phyloP scores from a whole-genome alignment of 2,329 filamentous ascomycete species.

The Escovopsis sp. region DNA sequence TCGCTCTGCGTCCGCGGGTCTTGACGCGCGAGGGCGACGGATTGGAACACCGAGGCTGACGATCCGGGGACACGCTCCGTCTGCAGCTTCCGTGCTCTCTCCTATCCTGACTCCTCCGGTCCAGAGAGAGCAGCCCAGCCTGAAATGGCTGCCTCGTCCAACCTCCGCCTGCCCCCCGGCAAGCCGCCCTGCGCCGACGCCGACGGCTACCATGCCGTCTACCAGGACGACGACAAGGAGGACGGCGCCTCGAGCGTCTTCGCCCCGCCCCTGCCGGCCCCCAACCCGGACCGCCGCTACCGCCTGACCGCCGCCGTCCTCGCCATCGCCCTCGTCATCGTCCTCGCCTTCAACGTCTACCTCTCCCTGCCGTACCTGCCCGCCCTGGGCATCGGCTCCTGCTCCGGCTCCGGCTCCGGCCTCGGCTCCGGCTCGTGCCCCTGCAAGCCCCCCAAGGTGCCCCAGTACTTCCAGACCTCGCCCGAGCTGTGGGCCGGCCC shows the following conservation, averaged over 20 bases:
- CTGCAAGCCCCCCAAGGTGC: constrained; percentile 27
- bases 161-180: neutral
- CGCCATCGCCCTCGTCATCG: constrained; percentile 20
- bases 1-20: too few relatives aligned
- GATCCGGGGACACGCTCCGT: too few relatives aligned
- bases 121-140: too few relatives aligned
- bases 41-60: too few relatives aligned
- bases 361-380: constrained; percentile 20
- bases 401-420: constrained; percentile 2
- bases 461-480: constrained; percentile 49
- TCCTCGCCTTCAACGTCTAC: constrained; percentile 23
- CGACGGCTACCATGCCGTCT: constrained; percentile 19
- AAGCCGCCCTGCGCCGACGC: neutral
- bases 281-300: constrained; percentile 14
- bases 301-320: constrained; percentile 18
- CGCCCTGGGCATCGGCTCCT: constrained; percentile 5
- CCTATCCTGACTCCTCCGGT: too few relatives aligned
- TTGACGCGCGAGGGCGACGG: too few relatives aligned
- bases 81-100: too few relatives aligned
- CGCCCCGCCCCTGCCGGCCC: constrained; percentile 6
- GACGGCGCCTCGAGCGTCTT: neutral
- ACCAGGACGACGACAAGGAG: constrained; percentile 16
- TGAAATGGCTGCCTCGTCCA: neutral
- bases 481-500: constrained; percentile 49
- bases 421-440: constrained; percentile 14